Base-by-base conservation (phyloP, 371 early-diverging fungal species). In the Mucor lusitanicus region DNA sequence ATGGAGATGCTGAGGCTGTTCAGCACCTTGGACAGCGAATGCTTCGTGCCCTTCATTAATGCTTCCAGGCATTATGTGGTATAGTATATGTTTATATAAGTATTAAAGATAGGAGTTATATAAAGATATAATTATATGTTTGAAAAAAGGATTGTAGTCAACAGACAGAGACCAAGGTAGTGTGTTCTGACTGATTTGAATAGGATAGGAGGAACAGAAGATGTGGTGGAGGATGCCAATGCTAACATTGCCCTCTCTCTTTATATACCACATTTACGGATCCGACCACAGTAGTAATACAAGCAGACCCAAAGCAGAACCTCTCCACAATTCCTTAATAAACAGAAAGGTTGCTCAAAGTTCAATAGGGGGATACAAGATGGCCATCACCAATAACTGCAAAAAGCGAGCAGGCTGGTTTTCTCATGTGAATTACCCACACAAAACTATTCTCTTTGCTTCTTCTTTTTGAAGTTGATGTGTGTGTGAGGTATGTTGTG, bases 341-440 rank as follows among this genome's bases (percentile, higher is more conserved):
- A 48, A 53, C 28, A 27, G 53, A 53, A 61, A 28, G 30, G 60
- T 61, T 61, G 32, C 67, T 61, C 67, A 67, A 61, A 61, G 44
- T 35, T 25, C 59, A 32, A 30, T 50, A 33, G 62, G 67, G 40
- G 62, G 19, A 67, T 67, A 67, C 67, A 67, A 55, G 57, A 67
- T 67, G 67, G 27, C 40, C 17, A 37, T 32, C 62, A 56, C 61
- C 42, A 55, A 67, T 46, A 27, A 32, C 33, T 44, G 27, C 25
- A 55, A 33, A 53, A 21, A 17, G 42, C 11, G 15, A 25, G 37
- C 21, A 3, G 5, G 40, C 7, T 33, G 33, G 7, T 33, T 37
- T 40, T 56, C 37, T 23, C 67, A 67, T 67, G 67, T 67, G 67
- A 67, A 67, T 56, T 67, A 67, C 67, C 67, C 67, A 67, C 67